Percentiles rank a stretch among this genome's conserved stretches.
These are phyloP conservation scores for Pichia eremophila DNA, from an alignment of 805 yeast species.

Conservation along the genomic window DNA sequence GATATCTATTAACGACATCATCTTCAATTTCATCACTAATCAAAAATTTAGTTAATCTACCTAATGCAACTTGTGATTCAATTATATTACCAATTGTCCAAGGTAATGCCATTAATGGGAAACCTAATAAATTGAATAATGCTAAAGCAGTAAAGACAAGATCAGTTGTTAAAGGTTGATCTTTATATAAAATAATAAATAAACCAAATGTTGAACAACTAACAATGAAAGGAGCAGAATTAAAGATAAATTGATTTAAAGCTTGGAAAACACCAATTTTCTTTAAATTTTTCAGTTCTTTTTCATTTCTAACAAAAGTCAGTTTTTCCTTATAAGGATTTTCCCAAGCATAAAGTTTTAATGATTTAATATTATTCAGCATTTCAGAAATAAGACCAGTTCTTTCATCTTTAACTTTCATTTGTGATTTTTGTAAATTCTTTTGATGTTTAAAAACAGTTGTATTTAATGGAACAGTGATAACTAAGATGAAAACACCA, in stretches of 20 bases:
- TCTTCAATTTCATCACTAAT: conserved; percentile 70
- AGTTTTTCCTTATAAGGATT: conserved; percentile 67
- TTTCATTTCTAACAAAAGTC: conserved; percentile 75
- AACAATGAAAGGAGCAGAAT: conserved; percentile 80
- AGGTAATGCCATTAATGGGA: conserved; percentile 91
- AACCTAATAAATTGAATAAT: conserved; percentile 75
- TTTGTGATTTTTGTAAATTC: conserved; percentile 69
- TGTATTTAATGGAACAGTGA: conserved; percentile 77
- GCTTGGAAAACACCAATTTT: conserved; percentile 69
- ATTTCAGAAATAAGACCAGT: conserved; percentile 84
- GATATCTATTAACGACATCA: conserved; percentile 46
- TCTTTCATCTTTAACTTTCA: conserved; percentile 87
- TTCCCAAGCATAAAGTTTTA: conserved; percentile 96
- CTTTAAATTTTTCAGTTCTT: conserved; percentile 68
- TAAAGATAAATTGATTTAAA: conserved; percentile 66
- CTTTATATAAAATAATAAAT: conserved; percentile 45
- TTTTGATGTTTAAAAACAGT: conserved; percentile 59
- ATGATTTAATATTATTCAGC: conserved; percentile 81
- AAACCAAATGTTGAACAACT: conserved; percentile 83
- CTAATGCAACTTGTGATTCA: conserved; percentile 79
- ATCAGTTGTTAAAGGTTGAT: conserved; percentile 72
- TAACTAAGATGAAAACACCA: conserved; percentile 70
- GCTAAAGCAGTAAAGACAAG: conserved; percentile 87
- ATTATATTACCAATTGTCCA: conserved; percentile 77
- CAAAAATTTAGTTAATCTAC: conserved; percentile 67